Conservation (phyloP, 495 filamentous ascomycete genomes). For the Parachaetomium inaequale region DNA sequence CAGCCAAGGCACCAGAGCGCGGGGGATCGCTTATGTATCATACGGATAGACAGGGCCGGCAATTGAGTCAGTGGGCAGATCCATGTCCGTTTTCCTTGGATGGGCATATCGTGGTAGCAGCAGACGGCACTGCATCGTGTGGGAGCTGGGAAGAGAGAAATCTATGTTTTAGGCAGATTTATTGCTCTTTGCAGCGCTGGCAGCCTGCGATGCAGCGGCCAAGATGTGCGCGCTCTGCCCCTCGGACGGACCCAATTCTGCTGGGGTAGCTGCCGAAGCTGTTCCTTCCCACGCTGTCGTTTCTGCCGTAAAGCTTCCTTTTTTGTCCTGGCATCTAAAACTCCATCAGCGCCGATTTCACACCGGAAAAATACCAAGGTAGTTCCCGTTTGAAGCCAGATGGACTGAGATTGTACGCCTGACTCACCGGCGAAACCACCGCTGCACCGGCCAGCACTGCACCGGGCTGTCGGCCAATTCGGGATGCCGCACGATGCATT, state of each 20-base stretch:
- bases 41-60: constrained; percentile 19
- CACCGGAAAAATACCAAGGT: background rate
- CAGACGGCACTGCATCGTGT: no score
- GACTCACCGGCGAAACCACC: constrained; percentile 75
- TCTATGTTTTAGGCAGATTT: background rate
- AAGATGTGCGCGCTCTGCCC: background rate
- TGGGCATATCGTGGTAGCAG: background rate
- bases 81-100: constrained; percentile 13
- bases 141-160: background rate
- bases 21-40: constrained; percentile 18
- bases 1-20: background rate
- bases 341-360: constrained; percentile 5
- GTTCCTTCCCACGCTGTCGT: constrained; percentile 72
- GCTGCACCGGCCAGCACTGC: constrained; percentile 68
- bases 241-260: background rate
- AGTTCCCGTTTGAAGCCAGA: background rate
- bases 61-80: constrained; percentile 15
- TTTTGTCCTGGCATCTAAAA: constrained; percentile 64
- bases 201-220: background rate
- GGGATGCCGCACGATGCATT: constrained; percentile 61
- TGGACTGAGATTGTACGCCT: no score
- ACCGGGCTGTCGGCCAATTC: constrained; percentile 52
- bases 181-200: constrained; percentile 1
- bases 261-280: constrained; percentile 3
- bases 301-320: constrained; percentile 65